Percentiles rank a stretch among this genome's conserved stretches.
phyloP scores from a whole-genome alignment of 2,329 filamentous ascomycete species.

The Exophiala lecanii-corni region DNA sequence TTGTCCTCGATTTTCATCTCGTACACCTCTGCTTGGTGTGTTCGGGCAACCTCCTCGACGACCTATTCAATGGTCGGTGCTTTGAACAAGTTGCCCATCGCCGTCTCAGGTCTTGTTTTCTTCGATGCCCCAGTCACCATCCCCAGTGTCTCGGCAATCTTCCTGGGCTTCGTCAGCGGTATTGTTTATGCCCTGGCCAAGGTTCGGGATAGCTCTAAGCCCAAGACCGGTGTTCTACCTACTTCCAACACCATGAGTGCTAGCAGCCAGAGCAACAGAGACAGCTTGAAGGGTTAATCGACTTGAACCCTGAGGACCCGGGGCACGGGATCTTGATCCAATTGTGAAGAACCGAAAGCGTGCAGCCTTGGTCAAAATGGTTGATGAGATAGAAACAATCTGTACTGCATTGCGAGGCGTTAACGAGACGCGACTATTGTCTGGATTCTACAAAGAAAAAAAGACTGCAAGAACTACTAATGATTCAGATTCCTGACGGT shows the following conservation, averaged over 20 bases:
- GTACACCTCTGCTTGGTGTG: slow-evolving; percentile 99
- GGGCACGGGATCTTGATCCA: not conserved
- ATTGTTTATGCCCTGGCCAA: slow-evolving; percentile 87
- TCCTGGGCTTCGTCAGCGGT: slow-evolving; percentile 85
- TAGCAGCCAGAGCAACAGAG: slow-evolving; percentile 84
- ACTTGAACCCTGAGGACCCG: slow-evolving; percentile 35
- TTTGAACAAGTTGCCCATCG: slow-evolving; percentile 95
- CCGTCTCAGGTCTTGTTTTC: slow-evolving; percentile 86
- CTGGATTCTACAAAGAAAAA: too few relatives aligned
- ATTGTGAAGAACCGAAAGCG: not conserved
- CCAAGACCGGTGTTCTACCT: slow-evolving; percentile 64
- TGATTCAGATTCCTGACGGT: too few relatives aligned
- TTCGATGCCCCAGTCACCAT: slow-evolving; percentile 92
- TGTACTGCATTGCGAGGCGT: slow-evolving; percentile 14
- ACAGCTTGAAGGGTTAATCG: slow-evolving; percentile 62
- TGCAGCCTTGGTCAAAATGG: not conserved
- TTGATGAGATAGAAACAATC: not conserved
- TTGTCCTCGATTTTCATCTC: slow-evolving; percentile 94
- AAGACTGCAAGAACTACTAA: too few relatives aligned
- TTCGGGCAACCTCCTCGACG: slow-evolving; percentile 92
- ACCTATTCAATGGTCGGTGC: slow-evolving; percentile 99
- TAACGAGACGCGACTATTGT: not conserved
- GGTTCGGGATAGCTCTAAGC: slow-evolving; percentile 68
- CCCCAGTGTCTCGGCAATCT: slow-evolving; percentile 85
- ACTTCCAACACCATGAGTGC: slow-evolving; percentile 72